Conservation (phyloP, 345 rosid genomes). For the Acer campestre region DNA sequence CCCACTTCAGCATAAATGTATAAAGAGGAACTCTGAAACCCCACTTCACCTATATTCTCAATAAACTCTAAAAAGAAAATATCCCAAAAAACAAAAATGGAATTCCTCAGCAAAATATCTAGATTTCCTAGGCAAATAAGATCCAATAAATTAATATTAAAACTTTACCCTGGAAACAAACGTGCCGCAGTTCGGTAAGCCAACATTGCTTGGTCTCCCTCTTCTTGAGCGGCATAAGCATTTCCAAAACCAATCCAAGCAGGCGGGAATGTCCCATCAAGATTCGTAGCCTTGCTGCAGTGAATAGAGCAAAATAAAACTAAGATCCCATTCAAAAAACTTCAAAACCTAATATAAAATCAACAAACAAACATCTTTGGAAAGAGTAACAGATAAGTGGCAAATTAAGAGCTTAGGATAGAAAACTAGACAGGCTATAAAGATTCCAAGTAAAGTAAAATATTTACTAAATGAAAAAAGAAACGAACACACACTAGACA, state of each 20-base stretch:
- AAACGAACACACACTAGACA: no score
- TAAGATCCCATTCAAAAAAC: slow-evolving; percentile 13
- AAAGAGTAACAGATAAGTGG: not conserved
- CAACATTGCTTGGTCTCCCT: slow-evolving; percentile 97
- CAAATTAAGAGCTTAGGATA: not conserved
- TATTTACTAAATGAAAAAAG: no score
- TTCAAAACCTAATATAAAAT: not conserved
- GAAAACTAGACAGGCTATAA: not conserved
- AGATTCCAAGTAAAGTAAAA: not conserved
- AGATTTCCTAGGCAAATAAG: not conserved
- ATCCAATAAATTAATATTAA: not conserved
- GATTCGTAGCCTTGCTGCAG: slow-evolving; percentile 81
- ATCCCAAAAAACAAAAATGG: not conserved
- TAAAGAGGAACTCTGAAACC: not conserved
- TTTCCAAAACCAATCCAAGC: slow-evolving; percentile 95
- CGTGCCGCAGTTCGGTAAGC: slow-evolving; percentile 95
- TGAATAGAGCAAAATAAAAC: slow-evolving; percentile 18
- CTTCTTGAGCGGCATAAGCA: slow-evolving; percentile 89
- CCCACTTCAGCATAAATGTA: not conserved
- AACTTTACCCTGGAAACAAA: slow-evolving; percentile 87
- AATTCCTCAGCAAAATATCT: not conserved
- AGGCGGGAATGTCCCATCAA: slow-evolving; percentile 85
- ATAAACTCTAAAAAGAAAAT: no score
- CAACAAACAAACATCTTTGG: not conserved
- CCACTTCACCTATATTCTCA: not conserved